Conservation (phyloP, 2,329 filamentous ascomycete genomes). For the Colletotrichum karsti region DNA sequence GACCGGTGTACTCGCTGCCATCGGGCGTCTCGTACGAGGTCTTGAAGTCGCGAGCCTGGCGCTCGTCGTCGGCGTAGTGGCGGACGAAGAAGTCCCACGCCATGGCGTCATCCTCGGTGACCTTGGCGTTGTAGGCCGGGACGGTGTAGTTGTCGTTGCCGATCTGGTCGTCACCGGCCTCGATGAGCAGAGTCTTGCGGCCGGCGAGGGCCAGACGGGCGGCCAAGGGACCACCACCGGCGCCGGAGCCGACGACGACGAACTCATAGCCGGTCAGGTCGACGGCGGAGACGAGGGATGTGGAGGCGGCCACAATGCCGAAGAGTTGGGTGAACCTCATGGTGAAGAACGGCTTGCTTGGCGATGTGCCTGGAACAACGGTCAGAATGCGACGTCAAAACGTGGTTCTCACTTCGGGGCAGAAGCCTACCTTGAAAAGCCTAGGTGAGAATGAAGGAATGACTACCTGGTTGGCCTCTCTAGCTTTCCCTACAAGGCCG, state of each 20-base stretch:
- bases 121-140: conserved; percentile 60
- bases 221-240: conserved; percentile 66
- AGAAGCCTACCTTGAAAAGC: no score
- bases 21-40: conserved; percentile 62
- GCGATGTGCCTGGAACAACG: not conserved
- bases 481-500: not conserved
- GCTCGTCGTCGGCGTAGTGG: conserved; percentile 63
- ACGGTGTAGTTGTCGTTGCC: conserved; percentile 57
- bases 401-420: not conserved
- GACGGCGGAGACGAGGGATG: conserved; percentile 31
- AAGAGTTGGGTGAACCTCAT: conserved; percentile 25
- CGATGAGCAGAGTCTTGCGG: conserved; percentile 67
- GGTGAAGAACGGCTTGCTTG: not conserved
- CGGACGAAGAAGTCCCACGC: conserved; percentile 72
- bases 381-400: not conserved
- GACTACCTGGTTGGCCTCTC: not conserved
- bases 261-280: conserved; percentile 61
- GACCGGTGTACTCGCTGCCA: conserved; percentile 61
- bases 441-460: not conserved
- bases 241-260: conserved; percentile 68
- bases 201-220: conserved; percentile 67
- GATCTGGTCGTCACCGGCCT: conserved; percentile 67
- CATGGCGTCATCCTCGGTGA: conserved; percentile 63
- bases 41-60: conserved; percentile 66
- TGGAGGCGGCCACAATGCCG: conserved; percentile 32